Evolutionary conservation across 768 basidiomycete species (phyloP).

Genomic region (Calvatia gigantea): DNA sequence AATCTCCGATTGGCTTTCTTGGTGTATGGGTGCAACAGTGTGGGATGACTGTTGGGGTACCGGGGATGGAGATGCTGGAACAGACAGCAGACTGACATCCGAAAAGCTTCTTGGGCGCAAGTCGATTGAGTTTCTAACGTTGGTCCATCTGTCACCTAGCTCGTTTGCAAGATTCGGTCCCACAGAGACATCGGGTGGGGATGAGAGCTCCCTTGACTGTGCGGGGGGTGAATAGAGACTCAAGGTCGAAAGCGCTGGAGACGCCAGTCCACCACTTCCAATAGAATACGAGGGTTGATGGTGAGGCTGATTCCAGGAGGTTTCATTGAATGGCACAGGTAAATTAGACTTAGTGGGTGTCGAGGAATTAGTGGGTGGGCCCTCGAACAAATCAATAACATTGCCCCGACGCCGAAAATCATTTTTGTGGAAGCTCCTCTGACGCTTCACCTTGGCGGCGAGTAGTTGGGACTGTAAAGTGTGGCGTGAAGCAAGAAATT

Average conservation of each 20-base stretch:
- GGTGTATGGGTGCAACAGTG: neutral
- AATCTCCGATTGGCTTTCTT: neutral
- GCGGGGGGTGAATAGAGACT: constrained; percentile 17
- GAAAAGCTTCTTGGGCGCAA: constrained; percentile 54
- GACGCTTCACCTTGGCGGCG: constrained; percentile 3
- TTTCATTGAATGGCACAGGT: constrained; percentile 27
- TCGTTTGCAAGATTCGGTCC: constrained; percentile 47
- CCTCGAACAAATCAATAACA: constrained; percentile 62
- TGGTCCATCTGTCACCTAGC: constrained; percentile 41
- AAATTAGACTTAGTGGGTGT: constrained; percentile 16
- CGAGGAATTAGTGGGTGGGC: constrained; percentile 16
- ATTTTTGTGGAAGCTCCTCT: constrained; percentile 10
- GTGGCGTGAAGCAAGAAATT: neutral
- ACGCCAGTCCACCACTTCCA: constrained; percentile 26
- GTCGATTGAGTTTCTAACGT: constrained; percentile 30
- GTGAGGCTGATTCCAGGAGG: constrained; percentile 25
- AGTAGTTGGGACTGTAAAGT: constrained; percentile 24
- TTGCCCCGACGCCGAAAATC: constrained; percentile 40
- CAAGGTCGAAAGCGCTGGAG: constrained; percentile 24
- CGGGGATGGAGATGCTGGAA: constrained; percentile 36
- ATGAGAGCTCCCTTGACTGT: constrained; percentile 15
- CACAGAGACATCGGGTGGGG: constrained; percentile 46
- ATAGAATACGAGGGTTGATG: constrained; percentile 28
- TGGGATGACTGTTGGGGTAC: constrained; percentile 9
- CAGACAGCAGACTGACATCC: constrained; percentile 43